Conservation (phyloP, 805 yeast species). For the Schwanniomyces yamadae region DNA sequence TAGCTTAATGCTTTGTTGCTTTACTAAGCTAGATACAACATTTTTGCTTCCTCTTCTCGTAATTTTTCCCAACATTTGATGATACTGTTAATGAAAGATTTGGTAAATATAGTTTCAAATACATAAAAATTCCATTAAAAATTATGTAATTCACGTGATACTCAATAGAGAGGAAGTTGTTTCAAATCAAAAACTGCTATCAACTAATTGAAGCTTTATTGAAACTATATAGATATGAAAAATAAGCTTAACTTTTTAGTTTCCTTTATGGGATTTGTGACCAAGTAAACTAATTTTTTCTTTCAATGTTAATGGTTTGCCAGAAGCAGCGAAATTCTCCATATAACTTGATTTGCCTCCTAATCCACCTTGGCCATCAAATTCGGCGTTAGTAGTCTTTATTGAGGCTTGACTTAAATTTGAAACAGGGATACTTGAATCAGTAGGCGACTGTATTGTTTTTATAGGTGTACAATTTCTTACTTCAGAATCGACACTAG, state of each 20-base stretch:
- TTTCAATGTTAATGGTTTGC: slow-evolving; percentile 43
- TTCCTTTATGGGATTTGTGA: too few relatives aligned
- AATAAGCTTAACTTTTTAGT: too few relatives aligned
- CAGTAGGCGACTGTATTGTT: not conserved
- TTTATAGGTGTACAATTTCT: not conserved
- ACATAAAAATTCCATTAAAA: too few relatives aligned
- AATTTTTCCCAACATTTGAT: slow-evolving; percentile 4
- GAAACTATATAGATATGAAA: too few relatives aligned
- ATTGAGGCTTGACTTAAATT: slow-evolving; percentile 18
- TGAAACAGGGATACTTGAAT: not conserved
- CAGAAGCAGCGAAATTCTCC: slow-evolving; percentile 12
- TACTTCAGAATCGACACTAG: not conserved
- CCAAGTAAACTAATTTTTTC: slow-evolving; percentile 46
- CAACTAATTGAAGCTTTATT: too few relatives aligned
- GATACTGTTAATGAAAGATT: too few relatives aligned
- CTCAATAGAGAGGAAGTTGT: too few relatives aligned
- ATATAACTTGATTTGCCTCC: slow-evolving; percentile 12
- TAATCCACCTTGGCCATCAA: slow-evolving; percentile 24
- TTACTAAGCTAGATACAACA: not conserved
- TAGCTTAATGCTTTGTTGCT: not conserved
- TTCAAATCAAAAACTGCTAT: too few relatives aligned
- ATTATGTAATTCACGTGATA: too few relatives aligned
- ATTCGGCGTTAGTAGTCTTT: slow-evolving; percentile 27
- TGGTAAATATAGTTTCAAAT: too few relatives aligned
- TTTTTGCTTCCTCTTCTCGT: not conserved